Base-by-base conservation (phyloP, 2,329 filamentous ascomycete species). In the Microdochium bolleyi region DNA sequence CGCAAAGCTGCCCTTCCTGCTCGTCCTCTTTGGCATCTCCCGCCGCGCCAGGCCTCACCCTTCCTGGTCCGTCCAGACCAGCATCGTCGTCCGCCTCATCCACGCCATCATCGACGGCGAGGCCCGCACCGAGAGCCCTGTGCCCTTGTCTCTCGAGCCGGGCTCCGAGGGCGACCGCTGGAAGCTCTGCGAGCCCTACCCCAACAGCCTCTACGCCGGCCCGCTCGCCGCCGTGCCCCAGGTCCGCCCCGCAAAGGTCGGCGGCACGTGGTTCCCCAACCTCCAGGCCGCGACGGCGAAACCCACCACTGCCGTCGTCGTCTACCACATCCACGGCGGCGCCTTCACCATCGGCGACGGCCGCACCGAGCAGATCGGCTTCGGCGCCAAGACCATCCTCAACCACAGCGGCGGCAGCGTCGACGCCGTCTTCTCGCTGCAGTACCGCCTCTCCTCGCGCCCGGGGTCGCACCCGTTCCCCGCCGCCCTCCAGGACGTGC, bases 241-340 rank as follows among this genome's bases (percentile, higher is more conserved):
- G 24, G 48, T 56, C 49, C 48, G 49, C 1, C 58, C 58, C 1
- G 55, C 51, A 9, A 37, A 52, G 7, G 56, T 56, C 2, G 60
- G 58, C 10, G 61, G 60, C 2, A 61, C 57, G 1, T 65, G 61
- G 62, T 59, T 58, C 48, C 61, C 62, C 14, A 10, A 14, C 41
- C 3, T 54, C 48, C 21, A 11, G 27, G 3, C 27, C 14, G 37
- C 24, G 13, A 11, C 30, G 7, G 11, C 34, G 24, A 30, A 30
- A 2, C 10, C 24, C 21, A 10, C 19, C 22, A 24, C 11, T 2
- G 55, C 51, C 24, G 64, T 58, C 1, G 67, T 77, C 1, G 59
- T 76, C 8, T 62, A 78, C 5, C 75, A 78, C 54, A 64, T 77
- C 52, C 76, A 78, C 58, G 75, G 75, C 48, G 76, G 76, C 41